Base-by-base conservation (phyloP, 441 rosid genomes). In the Metrosideros polymorpha region DNA sequence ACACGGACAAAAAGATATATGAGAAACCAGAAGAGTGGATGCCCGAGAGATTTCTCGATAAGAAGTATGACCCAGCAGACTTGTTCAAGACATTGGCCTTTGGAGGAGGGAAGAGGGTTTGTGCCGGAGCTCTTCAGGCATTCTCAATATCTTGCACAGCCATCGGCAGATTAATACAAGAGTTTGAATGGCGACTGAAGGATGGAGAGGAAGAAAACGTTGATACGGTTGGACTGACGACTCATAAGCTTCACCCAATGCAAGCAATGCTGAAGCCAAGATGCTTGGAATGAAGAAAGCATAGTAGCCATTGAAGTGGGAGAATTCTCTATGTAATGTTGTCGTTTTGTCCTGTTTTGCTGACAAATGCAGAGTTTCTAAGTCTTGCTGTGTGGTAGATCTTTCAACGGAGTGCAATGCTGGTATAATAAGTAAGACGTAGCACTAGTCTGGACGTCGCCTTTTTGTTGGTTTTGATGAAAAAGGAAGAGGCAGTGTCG, bases 81-180 rank as follows among this genome's bases (percentile, higher is more conserved):
- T 79, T 96, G 85, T 90, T 94, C 88, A 94, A 95, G 93, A 97
- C 99, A 25, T 92, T 94, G 99, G 99, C 99, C 0, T 96, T 97
- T 50, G 99, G 98, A 84, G 93, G 95, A 0, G 98, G 98, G 57
- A 95, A 92, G 88, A 92, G 96, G 89, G 91, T 85, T 9, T 96
- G 99, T 42, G 96, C 98, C 7, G 99, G 99, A 56, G 90, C 98
- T 30, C 96, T 94, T 49, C 95, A 93, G 89, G 99, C 99, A 9
- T 89, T 88, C 85, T 75, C 92, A 56, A 88, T 95, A 86, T 92
- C 91, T 32, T 92, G 96, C 71, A 83, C 92, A 7, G 89, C 96
- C 6, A 93, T 97, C 25, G 99, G 96, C 50, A 93, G 97, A 86
- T 88, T 94, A 77, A 93, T 93, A 24, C 98, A 96, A 89, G 98